Base-by-base conservation (phyloP, 2,329 filamentous ascomycete genomes). In the Pseudocercospora pini-densiflorae region DNA sequence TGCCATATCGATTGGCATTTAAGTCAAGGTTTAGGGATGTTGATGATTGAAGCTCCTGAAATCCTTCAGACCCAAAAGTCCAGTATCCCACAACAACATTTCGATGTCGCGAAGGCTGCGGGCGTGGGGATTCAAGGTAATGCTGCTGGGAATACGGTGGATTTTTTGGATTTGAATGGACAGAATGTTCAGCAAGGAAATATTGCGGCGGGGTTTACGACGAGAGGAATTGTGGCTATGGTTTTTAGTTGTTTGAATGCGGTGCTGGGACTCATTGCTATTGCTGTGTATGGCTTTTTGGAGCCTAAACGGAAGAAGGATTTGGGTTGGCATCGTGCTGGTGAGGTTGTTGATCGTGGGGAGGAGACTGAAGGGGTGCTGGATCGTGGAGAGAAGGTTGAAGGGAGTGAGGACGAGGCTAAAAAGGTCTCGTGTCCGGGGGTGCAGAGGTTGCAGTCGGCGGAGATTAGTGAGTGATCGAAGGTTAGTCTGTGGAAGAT, bases 1-100 rank as follows among this genome's bases (percentile, higher is more conserved):
- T 77, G 77, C 66, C 79, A 80, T 64, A 73, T 78, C 14, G 78
- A 76, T 0, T 77, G 74, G 73, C 76, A 78, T 62, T 71, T 78
- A 10, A 68, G 64, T 8, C 69, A 66, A 6, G 76, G 77, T 7
- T 64, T 78, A 5, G 40, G 14, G 5, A 19, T 19, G 40, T 9
- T 45, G 14, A 45, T 45, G 40, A 45, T 45, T 45, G 40, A 45
- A 19, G 40, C 40, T 45, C 40, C 40, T 19, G 29, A 31, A 31
- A 31, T 31, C 29, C 19, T 45, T 3, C 14, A 45, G 19, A 45
- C 7, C 14, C 40, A 45, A 12, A 45, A 45, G 12, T 16, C 40
- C n/a, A 16, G 14, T 45, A 45, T 45, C 12, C 40, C 40, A 45
- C 14, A 45, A 16, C 14, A 45, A 5, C 40, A 45, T 19, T 45